Conservation (phyloP, 352 stramenopile genomes). For the Pythium guiyangense region DNA sequence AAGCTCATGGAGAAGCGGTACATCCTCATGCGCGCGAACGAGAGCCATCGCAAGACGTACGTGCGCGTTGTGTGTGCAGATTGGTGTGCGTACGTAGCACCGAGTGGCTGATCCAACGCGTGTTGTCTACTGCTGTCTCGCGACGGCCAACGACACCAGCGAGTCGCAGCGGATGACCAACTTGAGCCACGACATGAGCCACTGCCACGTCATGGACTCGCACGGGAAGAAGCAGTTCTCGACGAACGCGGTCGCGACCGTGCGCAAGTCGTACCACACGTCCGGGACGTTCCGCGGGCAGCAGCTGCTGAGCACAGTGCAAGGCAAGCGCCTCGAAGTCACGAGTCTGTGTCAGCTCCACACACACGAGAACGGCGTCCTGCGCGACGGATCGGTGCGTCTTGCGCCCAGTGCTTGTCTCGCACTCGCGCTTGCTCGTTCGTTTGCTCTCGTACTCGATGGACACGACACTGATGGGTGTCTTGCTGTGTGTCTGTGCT, state of each 20-base stretch:
- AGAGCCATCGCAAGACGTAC: slow-evolving; percentile 52
- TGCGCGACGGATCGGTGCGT: slow-evolving; percentile 45
- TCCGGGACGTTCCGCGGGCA: slow-evolving; percentile 63
- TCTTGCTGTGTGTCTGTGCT: background rate
- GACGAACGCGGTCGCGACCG: slow-evolving; percentile 27
- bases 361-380: slow-evolving; percentile 40
- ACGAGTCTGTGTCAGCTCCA: slow-evolving; percentile 63
- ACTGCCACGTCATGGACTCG: slow-evolving; percentile 55
- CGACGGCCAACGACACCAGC: slow-evolving; percentile 18
- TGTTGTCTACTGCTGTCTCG: background rate
- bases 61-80: background rate
- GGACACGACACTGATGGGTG: background rate
- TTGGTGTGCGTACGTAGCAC: too few species aligned
- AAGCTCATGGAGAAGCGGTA: slow-evolving; percentile 75
- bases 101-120: too few species aligned
- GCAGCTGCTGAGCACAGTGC: slow-evolving; percentile 64
- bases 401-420: too few species aligned
- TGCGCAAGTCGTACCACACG: slow-evolving; percentile 44
- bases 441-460: background rate
- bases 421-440: too few species aligned
- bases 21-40: slow-evolving; percentile 50
- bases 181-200: slow-evolving; percentile 53
- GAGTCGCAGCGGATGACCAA: slow-evolving; percentile 72
- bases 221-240: slow-evolving; percentile 65
- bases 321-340: slow-evolving; percentile 70